Base-by-base conservation (phyloP, 768 basidiomycete species). In the Mycena venus region DNA sequence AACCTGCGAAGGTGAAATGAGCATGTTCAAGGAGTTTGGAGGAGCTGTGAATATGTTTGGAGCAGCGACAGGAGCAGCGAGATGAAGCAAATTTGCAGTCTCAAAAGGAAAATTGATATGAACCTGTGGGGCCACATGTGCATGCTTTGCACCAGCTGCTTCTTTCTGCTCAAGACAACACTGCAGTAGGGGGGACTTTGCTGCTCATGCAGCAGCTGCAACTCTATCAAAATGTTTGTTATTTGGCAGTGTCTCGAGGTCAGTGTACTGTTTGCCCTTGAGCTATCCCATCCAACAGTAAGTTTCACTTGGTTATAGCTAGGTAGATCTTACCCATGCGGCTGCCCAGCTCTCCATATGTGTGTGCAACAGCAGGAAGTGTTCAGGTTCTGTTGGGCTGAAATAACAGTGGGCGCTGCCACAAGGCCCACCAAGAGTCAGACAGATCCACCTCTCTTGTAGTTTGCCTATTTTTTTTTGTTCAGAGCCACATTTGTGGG, bases 161-260 rank as follows among this genome's bases (percentile, higher is more conserved):
- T 36, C 10, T 1, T 38, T n/a, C 32, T 34, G 25, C 17, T 79
- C 71, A 25, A 79, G 53, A 2, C 76, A 56, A 19, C 56, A 65
- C 51, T 76, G 73, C 7, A 80, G 51, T 40, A 80, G 55, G 17
- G 78, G 76, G 23, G 77, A 80, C 34, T 75, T 69, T 23, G 69
- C 63, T 7, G 65, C 71, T 38, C 72, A 38, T 4, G 74, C 55
- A 32, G 58, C 23, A 1, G 49, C 53, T 8, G 61, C 60, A 25
- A 78, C 47, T 23, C 31, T 23, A 51, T 78, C 73, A 42, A 80
- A 80, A 10, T 68, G 36, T n/a, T 34, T 4, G 63, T 69, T 70
- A 47, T 76, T 76, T 8, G 74, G 78, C 5, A 77, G 77, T 19
- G 55, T 68, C 1, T 76, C 66, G 34, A 79, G 17, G 4, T 55